Evolutionary conservation across 768 basidiomycete genomes (phyloP), one percentile per base, ranked within the genome.

Genomic region (Mycena indigotica): DNA sequence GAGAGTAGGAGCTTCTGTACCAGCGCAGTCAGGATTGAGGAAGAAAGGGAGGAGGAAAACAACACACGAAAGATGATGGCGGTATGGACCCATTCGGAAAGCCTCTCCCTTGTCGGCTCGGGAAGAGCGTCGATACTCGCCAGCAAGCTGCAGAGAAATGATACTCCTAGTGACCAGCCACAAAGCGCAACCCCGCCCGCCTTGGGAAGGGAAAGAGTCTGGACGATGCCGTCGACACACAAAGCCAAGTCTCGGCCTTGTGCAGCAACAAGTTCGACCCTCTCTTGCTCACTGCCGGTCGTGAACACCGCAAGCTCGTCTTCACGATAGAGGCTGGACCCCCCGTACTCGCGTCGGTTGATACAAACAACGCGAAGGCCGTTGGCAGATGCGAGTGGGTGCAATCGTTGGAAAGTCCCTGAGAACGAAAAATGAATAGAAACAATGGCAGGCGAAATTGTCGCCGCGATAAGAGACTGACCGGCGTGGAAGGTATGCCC

Each of bases 311-410:
- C 39, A n/a, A 65, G 41, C 25, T 74, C 75, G 2, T 67, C 65
- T 12, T 61, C 51, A 1, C 67, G 69, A 44, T 70, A 71, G 0
- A 69, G 68, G 2, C 71, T 71, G 21, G 72, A 69, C 2, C 69
- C 70, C 1, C 68, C 70, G 52, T 75, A 75, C 35, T 69, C 65
- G 5, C 75, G 69, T n/a, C 73, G 69, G 46, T 75, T 75, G n/a
- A 74, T 49, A 17, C 58, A 56, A 25, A 76, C 68, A 5, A 70
- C 38, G 13, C 75, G 70, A 19, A 70, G 50, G 12, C 55, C 57
- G 30, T 57, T 54, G 12, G 66, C 52, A 17, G 25, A 2, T 1
- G 70, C 70, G 5, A 62, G 28, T 2, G 60, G 53, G 19, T 56
- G 48, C 29, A 72, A 63, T 35, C 63, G 64, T 49, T 56, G 59